Evolutionary conservation across 2,329 filamentous ascomycete species (phyloP), one percentile per base, ranked within the genome.

Genomic region (Botrytis medusae): DNA sequence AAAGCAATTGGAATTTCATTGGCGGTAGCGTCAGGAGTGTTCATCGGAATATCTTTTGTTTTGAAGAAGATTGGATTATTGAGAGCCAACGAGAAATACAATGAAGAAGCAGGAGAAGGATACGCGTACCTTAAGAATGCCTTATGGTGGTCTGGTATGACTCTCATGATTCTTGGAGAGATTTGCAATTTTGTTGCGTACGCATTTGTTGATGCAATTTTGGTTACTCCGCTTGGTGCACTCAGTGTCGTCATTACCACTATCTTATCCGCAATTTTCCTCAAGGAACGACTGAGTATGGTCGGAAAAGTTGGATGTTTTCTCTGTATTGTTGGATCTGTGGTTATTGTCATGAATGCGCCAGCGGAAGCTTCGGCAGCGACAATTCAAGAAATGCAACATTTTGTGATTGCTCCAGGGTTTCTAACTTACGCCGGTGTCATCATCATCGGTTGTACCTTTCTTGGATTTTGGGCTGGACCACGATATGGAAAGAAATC

Each of bases 181-280:
- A 89, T 97, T 73, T 97, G 94, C 88, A 99, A 99, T 84, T 97
- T 98, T 82, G 93, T 95, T 81, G 96, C 96, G 71, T 98, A 98
- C 81, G 93, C 94, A 73, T 98, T 98, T 79, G 96, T 96, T 75
- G 96, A 98, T 82, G 95, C 95, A 74, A 98, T 98, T 78, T 85
- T 98, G 76, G 95, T 98, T 72, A 98, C 95, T 0, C 95, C 95
- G 7, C 86, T 98, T 71, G 95, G 95, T 75, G 95, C 95, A 5
- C 85, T 98, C 69, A 94, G 93, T 2, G 96, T 98, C 74, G 96
- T 99, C 71, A 91, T 98, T 75, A 95, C 93, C 68, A 95, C 96
- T 29, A 88, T 98, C 62, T 85, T 98, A 69, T 97, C 94, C 0
- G 94, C 95, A 72, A 95, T 98, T 77, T 98, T 98, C 81, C 86